Evolutionary conservation across 176 grass and related monocot species (phyloP), one percentile per base, ranked within the genome.

Genomic region (Zoysia japonica): DNA sequence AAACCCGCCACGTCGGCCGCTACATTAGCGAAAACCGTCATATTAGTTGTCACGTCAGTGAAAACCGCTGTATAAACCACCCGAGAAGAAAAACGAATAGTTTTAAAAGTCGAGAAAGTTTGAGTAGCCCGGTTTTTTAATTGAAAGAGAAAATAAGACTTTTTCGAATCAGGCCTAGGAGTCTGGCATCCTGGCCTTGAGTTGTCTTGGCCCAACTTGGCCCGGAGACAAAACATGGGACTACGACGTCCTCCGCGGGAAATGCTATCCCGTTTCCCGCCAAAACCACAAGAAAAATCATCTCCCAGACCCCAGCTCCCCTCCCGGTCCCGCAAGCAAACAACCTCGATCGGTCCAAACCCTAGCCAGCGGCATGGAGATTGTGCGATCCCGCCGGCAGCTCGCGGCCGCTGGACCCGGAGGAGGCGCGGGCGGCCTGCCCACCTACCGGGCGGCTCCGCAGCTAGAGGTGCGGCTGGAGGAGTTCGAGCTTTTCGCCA

Each of bases 401-500:
- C 79, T 78, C 65, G 69, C 76, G 15, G 72, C 68, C 11, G 72
- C 35, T 47, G 40, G 44, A 3, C 38, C 14, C 9, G 57, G 65
- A 13, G 48, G 68, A 11, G 41, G 72, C 1, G 7, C 57, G 11
- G 46, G 85, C 13, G 80, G 10, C 48, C 88, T 99, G 56, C 88
- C 96, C 11, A 81, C 89, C 54, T 99, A 99, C 81, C 88, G 89
- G 20, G 79, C 77, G 46, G 90, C 92, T 51, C 96, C 92, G 13
- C 78, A 85, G 53, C 81, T 99, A 49, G 92, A 98, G 81, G 92
- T 98, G 43, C 88, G 96, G 36, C 67, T 95, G 49, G 92, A 98
- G 72, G 96, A 98, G 84, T 98, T 98, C 66, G 96, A 95, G 81
- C 90, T 86, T 55, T 99, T 85, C 79, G 90, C 96, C 52, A 92